phyloP scores from a whole-genome alignment of 2,329 filamentous ascomycete species.

The Aspergillus neotritici region DNA sequence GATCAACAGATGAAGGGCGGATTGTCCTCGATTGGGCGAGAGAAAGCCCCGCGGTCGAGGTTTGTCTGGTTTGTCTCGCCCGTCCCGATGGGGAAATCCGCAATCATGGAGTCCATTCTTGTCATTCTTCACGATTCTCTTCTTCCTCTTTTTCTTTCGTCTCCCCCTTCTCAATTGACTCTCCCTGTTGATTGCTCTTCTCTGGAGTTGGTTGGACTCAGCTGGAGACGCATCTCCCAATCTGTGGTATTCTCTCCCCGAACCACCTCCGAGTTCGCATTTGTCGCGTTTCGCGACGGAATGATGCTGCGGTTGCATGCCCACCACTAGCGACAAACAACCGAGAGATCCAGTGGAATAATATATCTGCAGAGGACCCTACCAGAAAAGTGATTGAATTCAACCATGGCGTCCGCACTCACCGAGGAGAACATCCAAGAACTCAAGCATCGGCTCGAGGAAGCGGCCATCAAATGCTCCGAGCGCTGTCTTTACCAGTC shows the following conservation, averaged over 20 bases:
- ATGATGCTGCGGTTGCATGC: too few species aligned
- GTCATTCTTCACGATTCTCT: background rate
- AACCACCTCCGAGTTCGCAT: too few species aligned
- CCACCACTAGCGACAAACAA: too few species aligned
- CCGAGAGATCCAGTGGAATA: constrained; percentile 5
- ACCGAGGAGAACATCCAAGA: constrained; percentile 45
- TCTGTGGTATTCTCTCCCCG: too few species aligned
- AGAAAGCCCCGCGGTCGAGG: constrained; percentile 5
- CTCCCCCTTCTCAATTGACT: background rate
- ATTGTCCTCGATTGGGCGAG: constrained; percentile 4
- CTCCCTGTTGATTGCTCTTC: background rate
- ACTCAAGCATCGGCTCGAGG: constrained; percentile 69
- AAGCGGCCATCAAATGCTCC: constrained; percentile 83
- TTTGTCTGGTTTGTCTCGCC: constrained; percentile 24
- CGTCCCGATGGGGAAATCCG: constrained; percentile 14
- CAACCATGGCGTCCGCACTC: constrained; percentile 29
- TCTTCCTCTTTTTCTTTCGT: constrained; percentile 5
- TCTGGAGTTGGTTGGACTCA: too few species aligned
- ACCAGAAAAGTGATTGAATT: too few species aligned
- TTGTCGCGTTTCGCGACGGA: too few species aligned
- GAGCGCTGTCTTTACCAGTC: constrained; percentile 94
- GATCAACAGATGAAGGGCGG: background rate
- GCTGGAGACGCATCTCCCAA: too few species aligned
- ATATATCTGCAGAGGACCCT: background rate
- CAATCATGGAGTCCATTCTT: background rate